These are phyloP conservation scores for Erysiphe pulchra DNA, from an alignment of 2,329 filamentous ascomycete genomes.

Conservation along the genomic window DNA sequence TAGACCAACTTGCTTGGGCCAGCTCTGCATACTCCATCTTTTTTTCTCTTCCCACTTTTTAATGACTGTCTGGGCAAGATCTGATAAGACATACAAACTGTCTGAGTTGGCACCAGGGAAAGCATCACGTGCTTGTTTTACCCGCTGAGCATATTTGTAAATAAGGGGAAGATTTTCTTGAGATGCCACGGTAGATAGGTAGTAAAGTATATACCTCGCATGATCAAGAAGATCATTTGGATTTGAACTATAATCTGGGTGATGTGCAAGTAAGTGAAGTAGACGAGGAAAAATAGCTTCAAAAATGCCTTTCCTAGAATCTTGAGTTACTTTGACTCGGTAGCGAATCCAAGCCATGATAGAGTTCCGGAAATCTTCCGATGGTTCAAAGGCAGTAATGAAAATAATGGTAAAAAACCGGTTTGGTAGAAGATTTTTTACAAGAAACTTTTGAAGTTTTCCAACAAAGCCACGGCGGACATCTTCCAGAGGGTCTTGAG, in stretches of 20 bases:
- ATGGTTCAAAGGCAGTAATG: slow-evolving; percentile 74
- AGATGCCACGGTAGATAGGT: slow-evolving; percentile 55
- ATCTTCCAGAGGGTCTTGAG: slow-evolving; percentile 48
- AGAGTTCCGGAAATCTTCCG: slow-evolving; percentile 41
- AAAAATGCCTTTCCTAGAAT: slow-evolving; percentile 37
- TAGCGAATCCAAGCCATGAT: slow-evolving; percentile 78
- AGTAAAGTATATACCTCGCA: slow-evolving; percentile 73
- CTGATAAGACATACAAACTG: slow-evolving; percentile 63
- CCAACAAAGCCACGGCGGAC: slow-evolving; percentile 60
- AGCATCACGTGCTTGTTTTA: slow-evolving; percentile 72
- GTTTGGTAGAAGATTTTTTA: slow-evolving; percentile 37
- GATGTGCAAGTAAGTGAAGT: slow-evolving; percentile 71
- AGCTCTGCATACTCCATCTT: slow-evolving; percentile 66
- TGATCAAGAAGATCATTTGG: slow-evolving; percentile 53
- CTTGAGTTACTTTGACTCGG: slow-evolving; percentile 38
- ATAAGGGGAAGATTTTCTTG: slow-evolving; percentile 74
- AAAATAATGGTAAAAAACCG: slow-evolving; percentile 83
- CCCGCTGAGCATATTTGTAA: slow-evolving; percentile 72
- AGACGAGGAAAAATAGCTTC: slow-evolving; percentile 63
- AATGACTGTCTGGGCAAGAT: slow-evolving; percentile 61
- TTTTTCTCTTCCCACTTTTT: slow-evolving; percentile 68
- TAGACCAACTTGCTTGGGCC: slow-evolving; percentile 54
- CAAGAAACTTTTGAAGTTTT: slow-evolving; percentile 77
- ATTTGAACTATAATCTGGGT: slow-evolving; percentile 57
- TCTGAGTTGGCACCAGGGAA: slow-evolving; percentile 42